Evolutionary conservation across 306 rosid genomes (phyloP), one percentile per base, ranked within the genome.

Genomic region (Lithocarpus polystachyus): DNA sequence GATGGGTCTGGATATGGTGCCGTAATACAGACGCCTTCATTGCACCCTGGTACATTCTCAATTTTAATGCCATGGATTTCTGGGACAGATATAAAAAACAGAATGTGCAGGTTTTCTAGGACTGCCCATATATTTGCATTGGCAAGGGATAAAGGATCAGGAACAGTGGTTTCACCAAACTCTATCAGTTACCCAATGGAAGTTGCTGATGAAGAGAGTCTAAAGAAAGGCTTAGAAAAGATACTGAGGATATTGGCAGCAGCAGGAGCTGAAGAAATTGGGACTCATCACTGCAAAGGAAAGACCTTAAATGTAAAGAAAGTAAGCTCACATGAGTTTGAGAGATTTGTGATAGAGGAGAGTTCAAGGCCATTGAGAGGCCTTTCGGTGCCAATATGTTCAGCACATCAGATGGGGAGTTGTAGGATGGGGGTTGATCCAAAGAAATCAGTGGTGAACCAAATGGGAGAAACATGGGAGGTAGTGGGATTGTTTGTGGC

Each of bases 391-490:
- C 90, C 92, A 5, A 35, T 93, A 48, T 89, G 97, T 61, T 93
- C 95, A 0, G 97, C 98, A 0, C 95, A 93, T 81, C 98, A 93
- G 75, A 93, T 91, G 98, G 97, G 98, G 68, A 90, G 95, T 72
- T 91, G 97, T 56, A 43, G 93, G 80, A 93, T 91, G 97, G 98
- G 98, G 6, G 33, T 68, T 5, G 83, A 84, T 59, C 68, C 88
- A 2, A 83, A 80, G 81, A 79, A 74, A 29, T 93, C 97, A 2
- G 95, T 35, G 31, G 95, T 93, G 85, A 86, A 84, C 72, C 88
- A 88, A 73, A 83, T 73, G 73, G 97, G 95, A 19, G 95, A 91
- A 82, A 91, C 92, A 74, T 91, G 98, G 98, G 98, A 93, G 71
- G 76, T 90, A 68, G 95, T 91, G 73, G 89, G 89, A 17, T 93